Conservation (phyloP, 441 rosid species). For the Gossypium laxum region DNA sequence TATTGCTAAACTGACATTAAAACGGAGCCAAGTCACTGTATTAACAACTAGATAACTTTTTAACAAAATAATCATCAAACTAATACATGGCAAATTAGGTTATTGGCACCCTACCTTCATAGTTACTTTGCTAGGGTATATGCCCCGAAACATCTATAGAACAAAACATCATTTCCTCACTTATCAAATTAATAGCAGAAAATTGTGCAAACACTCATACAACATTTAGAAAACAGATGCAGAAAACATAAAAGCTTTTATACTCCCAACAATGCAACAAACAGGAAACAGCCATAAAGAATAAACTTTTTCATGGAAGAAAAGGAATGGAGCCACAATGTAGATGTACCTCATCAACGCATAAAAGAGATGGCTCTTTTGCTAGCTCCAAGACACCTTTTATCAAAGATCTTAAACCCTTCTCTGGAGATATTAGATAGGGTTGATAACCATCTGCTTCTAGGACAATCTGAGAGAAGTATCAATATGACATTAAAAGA, state of each 20-base stretch:
- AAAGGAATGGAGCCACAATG: conserved; percentile 2
- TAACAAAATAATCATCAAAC: neutral
- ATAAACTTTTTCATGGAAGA: neutral
- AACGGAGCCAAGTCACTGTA: neutral
- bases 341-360: conserved; percentile 30
- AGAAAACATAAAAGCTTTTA: neutral
- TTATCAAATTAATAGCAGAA: neutral
- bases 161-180: neutral
- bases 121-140: neutral
- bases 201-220: neutral
- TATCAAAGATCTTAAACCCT: conserved; percentile 85
- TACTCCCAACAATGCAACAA: neutral
- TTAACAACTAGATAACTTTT: neutral
- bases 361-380: conserved; percentile 82
- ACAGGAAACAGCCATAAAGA: neutral
- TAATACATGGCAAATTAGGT: neutral
- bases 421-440: conserved; percentile 93
- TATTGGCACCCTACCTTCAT: neutral
- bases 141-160: neutral
- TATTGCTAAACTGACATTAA: neutral
- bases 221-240: neutral
- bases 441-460: conserved; percentile 99
- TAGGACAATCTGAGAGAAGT: conserved; percentile 55
- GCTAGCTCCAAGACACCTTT: conserved; percentile 88
- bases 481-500: conserved; percentile 12